Percentiles rank a stretch among this genome's conserved stretches.
These are phyloP conservation scores for Bassia scoparia DNA, from an alignment of 148 eudicot species.

Conservation along the genomic window DNA sequence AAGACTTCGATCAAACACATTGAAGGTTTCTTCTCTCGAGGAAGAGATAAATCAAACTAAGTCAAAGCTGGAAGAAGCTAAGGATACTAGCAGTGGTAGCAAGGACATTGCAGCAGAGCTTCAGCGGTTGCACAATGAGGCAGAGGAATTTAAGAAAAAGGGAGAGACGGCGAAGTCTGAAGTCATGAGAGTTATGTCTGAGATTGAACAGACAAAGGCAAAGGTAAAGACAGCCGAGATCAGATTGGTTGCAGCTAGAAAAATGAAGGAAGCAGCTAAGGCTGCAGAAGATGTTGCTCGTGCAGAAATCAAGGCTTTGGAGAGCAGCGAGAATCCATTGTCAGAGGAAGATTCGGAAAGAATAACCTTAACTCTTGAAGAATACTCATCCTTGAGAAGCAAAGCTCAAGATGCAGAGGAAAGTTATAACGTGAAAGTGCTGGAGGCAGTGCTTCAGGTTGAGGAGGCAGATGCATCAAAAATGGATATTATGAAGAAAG, in stretches of 20 bases:
- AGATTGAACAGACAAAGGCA: conserved; percentile 67
- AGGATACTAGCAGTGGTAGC: conserved; percentile 27
- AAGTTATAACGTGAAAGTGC: conserved; percentile 35
- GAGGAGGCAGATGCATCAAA: conserved; percentile 60
- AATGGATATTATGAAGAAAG: conserved; percentile 55
- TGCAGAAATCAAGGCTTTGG: conserved; percentile 77
- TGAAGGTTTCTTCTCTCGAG: conserved; percentile 63
- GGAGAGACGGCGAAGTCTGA: conserved; percentile 68
- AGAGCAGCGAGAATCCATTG: conserved; percentile 33
- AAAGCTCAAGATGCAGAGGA: conserved; percentile 70
- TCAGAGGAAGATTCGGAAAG: conserved; percentile 28
- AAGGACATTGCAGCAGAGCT: conserved; percentile 54
- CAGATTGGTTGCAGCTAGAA: conserved; percentile 71
- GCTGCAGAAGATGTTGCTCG: conserved; percentile 85
- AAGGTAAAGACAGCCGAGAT: conserved; percentile 72
- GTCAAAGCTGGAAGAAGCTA: conserved; percentile 37
- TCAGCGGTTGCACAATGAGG: conserved; percentile 60
- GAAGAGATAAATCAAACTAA: conserved; percentile 58
- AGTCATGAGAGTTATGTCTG: conserved; percentile 54
- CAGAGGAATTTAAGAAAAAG: conserved; percentile 66
- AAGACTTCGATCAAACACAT: conserved; percentile 57
- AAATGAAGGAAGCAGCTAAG: conserved; percentile 85
- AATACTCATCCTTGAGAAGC: conserved; percentile 50
- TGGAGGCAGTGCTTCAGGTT: conserved; percentile 53
- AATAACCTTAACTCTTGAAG: conserved; percentile 63